phyloP scores from a whole-genome alignment of 768 basidiomycete species.

The Lentinula aciculospora region DNA sequence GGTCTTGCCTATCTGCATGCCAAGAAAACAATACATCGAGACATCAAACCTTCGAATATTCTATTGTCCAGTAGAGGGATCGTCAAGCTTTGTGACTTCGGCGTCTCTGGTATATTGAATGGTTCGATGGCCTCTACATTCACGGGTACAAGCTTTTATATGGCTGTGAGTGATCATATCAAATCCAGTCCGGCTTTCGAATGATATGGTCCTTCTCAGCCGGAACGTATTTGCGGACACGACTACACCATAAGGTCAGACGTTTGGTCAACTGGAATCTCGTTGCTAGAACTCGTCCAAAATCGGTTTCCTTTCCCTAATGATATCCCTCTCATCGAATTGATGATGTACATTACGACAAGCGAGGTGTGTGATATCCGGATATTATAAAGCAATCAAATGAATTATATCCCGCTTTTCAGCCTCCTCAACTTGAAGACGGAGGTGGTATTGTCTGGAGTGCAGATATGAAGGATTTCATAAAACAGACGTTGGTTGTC shows the following conservation, averaged over 20 bases:
- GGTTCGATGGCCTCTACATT: slow-evolving; percentile 91
- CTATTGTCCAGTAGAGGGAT: slow-evolving; percentile 85
- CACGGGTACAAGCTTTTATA: slow-evolving; percentile 96
- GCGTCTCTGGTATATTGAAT: slow-evolving; percentile 94
- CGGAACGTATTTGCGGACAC: slow-evolving; percentile 89
- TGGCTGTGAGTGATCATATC: slow-evolving; percentile 72
- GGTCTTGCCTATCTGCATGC: slow-evolving; percentile 93
- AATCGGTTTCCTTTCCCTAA: slow-evolving; percentile 94
- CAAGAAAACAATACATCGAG: slow-evolving; percentile 90
- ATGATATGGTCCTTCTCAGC: slow-evolving; percentile 37
- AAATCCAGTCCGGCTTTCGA: not conserved
- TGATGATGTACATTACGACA: slow-evolving; percentile 84
- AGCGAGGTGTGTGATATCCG: slow-evolving; percentile 50
- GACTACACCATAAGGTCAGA: slow-evolving; percentile 94
- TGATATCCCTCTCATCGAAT: slow-evolving; percentile 89
- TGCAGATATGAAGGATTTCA: slow-evolving; percentile 87
- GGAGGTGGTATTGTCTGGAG: slow-evolving; percentile 69
- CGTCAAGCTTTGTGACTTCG: slow-evolving; percentile 93
- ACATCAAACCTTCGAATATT: slow-evolving; percentile 93
- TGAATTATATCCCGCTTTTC: slow-evolving; percentile 10
- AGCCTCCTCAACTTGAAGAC: slow-evolving; percentile 83
- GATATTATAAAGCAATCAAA: not conserved
- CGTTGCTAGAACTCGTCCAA: slow-evolving; percentile 87
- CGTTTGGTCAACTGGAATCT: slow-evolving; percentile 97
- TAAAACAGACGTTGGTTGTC: slow-evolving; percentile 68